Base-by-base conservation (phyloP, 768 basidiomycete genomes). In the Plicaturopsis crispa region DNA sequence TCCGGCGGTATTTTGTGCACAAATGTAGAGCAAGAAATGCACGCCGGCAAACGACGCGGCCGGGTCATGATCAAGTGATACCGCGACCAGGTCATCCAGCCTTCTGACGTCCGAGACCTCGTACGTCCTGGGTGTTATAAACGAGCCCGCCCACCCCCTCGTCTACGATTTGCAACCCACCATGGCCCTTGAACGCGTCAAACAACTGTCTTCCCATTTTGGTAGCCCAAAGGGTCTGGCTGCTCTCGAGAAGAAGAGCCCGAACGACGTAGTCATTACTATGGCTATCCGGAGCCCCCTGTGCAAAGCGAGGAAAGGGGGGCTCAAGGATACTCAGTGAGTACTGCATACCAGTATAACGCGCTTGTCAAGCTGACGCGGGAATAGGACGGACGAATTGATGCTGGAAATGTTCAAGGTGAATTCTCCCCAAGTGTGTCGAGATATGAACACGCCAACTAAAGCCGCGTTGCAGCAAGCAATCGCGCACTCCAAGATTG, bases 371-470 rank as follows among this genome's bases (percentile, higher is more conserved):
- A 55, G 21, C 51, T 54, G 14, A 39, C 39, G 24, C 32, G 7
- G 41, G 35, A 32, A 13, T 42, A 84, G 84, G 48, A 80, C 73
- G 16, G 88, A 91, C 43, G 88, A 90, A 48, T 66, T 88, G 36
- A 69, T 91, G 63, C 65, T 81, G 11, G 82, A 88, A 56, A 85
- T 87, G 65, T 85, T 84, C 69, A 80, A 79, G 68, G 84, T 77
- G n/a, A 44, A 33, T 51, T 33, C 30, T 31, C 18, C 36, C 14
- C 19, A 16, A 14, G 7, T 16, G 30, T 36, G 5, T 23, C 52
- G 3, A 42, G 51, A 28, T 40, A 18, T 22, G 45, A 42, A 16
- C 44, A 44, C 33, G 35, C 18, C 16, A 13, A 3, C 16, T 28
- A 32, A 38, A 24, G 31, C 42, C n/a, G 24, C 17, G 14, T 26